Evolutionary conservation across 2,329 filamentous ascomycete genomes (phyloP), one percentile per base, ranked within the genome.

Genomic region (Ophiostoma sp.): DNA sequence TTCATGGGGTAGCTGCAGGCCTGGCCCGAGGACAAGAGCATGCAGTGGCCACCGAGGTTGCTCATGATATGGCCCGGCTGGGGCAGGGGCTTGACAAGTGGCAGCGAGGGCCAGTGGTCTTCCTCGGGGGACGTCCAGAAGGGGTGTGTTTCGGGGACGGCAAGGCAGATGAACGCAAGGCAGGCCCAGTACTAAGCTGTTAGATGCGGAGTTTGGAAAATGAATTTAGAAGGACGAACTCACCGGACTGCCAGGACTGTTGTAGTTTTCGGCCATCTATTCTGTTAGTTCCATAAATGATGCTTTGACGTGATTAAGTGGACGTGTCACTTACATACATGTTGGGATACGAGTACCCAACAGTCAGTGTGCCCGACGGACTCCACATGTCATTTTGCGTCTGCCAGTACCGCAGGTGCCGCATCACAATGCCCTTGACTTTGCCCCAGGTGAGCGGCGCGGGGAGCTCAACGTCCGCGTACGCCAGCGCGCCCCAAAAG

Each of bases 1-100:
- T 93, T 93, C 85, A 95, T 91, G 0, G 92, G 91, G 79, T 95
- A 95, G 80, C 92, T 91, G 81, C 92, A 95, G n/a, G 90, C 91
- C 80, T 95, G 92, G 0, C 93, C 92, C 0, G 90, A 92, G 3
- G 89, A 91, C 8, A 95, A 86, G 31, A 95, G 85, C 85, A 94
- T 92, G 63, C 90, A 91, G 80, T 95, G 92, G 0, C 90, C 91
- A n/a, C 91, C 92, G 22, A 89, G 86, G 75, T 89, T 88, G 77
- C 90, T 87, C 80, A 90, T 88, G 75, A 95, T 94, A 78, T 95
- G 92, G 0, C 91, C 88, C 0, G 92, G 92, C 66, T 94, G 90
- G 48, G 86, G 83, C 5, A 95, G 82, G 0, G 87, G 81, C 76
- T 89, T 90, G 72, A 90, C 80, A n/a, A 84, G 83, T 1, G 89